Conservation (phyloP, 1,139 yeast species). For the Suhomyces anneliseae region DNA sequence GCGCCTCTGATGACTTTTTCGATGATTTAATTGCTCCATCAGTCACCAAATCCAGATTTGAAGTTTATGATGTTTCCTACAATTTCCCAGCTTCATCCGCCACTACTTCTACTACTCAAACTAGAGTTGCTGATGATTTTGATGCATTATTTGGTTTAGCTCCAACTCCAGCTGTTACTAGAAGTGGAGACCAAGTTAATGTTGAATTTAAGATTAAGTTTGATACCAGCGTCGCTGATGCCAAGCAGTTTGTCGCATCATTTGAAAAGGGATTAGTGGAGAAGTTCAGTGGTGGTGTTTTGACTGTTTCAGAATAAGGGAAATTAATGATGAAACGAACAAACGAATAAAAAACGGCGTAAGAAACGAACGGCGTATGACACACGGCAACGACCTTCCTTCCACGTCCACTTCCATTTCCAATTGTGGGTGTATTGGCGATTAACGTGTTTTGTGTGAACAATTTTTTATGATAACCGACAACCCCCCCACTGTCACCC, state of each 20-base stretch:
- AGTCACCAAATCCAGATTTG: constrained; percentile 58
- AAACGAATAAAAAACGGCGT: too few relatives aligned
- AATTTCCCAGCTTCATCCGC: constrained; percentile 19
- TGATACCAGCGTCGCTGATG: constrained; percentile 35
- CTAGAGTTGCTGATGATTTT: constrained; percentile 22
- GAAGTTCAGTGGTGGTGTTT: constrained; percentile 3
- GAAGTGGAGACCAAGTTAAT: constrained; percentile 1
- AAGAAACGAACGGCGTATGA: too few relatives aligned
- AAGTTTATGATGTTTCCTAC: constrained; percentile 36
- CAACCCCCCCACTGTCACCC: not conserved
- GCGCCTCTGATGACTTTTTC: constrained; percentile 53
- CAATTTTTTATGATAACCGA: too few relatives aligned
- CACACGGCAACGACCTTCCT: too few relatives aligned
- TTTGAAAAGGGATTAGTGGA: constrained; percentile 34
- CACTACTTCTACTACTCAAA: constrained; percentile 13
- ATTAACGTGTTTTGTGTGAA: too few relatives aligned
- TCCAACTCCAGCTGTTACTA: constrained; percentile 1
- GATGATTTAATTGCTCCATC: constrained; percentile 64
- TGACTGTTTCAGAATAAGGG: constrained; percentile 4
- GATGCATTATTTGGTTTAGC: constrained; percentile 51
- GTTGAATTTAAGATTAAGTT: constrained; percentile 49
- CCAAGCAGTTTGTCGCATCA: constrained; percentile 35
- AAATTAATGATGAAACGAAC: not conserved
- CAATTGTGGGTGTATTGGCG: too few relatives aligned
- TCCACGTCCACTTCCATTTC: too few relatives aligned